A percentile compares a stretch with the other conserved stretches of the same genome.
These are phyloP conservation scores for Metschnikowia orientalis DNA, from an alignment of 805 yeast genomes.

Conservation along the genomic window DNA sequence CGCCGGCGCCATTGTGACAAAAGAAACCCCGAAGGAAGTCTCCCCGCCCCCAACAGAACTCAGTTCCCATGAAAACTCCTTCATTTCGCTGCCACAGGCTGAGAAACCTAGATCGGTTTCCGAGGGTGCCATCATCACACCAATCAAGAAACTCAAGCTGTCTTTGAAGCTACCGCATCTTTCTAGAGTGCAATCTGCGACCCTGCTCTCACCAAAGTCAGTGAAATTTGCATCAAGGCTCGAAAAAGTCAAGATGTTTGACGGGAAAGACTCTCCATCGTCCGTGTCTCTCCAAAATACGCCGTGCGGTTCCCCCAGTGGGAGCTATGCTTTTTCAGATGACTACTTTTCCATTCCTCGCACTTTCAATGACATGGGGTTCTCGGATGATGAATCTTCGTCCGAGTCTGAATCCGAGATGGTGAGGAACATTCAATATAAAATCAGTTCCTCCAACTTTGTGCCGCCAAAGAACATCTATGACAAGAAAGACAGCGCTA, in stretches of 20 bases:
- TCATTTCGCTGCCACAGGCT: no score
- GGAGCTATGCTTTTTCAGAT: slow-evolving; percentile 8
- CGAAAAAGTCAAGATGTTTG: slow-evolving; percentile 61
- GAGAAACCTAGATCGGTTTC: slow-evolving; percentile 2
- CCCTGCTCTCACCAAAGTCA: slow-evolving; percentile 39
- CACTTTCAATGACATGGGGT: slow-evolving; percentile 18
- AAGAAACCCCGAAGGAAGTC: no score
- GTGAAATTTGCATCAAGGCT: slow-evolving; percentile 62
- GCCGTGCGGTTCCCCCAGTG: slow-evolving; percentile 37
- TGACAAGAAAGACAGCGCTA: slow-evolving; percentile 16
- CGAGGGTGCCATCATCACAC: slow-evolving; percentile 7
- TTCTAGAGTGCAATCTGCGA: slow-evolving; percentile 23
- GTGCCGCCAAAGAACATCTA: slow-evolving; percentile 16
- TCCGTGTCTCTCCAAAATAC: slow-evolving; percentile 58
- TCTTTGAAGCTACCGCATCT: slow-evolving; percentile 22
- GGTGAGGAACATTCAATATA: slow-evolving; percentile 17
- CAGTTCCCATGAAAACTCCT: no score
- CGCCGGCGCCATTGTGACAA: no score
- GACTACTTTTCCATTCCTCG: slow-evolving; percentile 27
- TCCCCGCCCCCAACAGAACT: no score
- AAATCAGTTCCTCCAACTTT: slow-evolving; percentile 12
- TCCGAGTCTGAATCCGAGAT: slow-evolving; percentile 14
- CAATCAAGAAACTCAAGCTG: slow-evolving; percentile 20
- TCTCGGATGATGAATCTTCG: slow-evolving; percentile 17
- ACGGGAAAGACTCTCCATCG: slow-evolving; percentile 55